A percentile compares a stretch with the other conserved stretches of the same genome.
phyloP scores from a whole-genome alignment of 495 filamentous ascomycete genomes.

The Niebla homalea region DNA sequence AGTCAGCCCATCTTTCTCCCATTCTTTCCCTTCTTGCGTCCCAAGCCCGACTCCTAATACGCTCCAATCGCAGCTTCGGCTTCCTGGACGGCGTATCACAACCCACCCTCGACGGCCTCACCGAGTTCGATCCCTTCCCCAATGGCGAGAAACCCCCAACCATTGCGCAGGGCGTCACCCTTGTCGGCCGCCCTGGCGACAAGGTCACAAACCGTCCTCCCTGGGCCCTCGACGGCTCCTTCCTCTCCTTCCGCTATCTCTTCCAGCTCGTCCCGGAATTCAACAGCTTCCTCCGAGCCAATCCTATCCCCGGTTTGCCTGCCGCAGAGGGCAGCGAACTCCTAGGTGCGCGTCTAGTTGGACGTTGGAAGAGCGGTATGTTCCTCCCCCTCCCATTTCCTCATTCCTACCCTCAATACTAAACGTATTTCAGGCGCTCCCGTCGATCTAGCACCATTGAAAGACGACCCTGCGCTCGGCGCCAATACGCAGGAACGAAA shows the following conservation, averaged over 20 bases:
- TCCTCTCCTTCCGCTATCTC: slow-evolving; percentile 27
- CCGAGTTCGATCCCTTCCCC: slow-evolving; percentile 10
- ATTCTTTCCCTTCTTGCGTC: not conserved
- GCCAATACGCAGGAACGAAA: slow-evolving; percentile 19
- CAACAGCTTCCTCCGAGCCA: slow-evolving; percentile 18
- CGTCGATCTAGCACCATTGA: slow-evolving; percentile 18
- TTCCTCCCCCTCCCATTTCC: not conserved
- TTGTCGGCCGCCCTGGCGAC: slow-evolving; percentile 21
- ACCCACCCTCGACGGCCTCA: slow-evolving; percentile 19
- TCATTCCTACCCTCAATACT: not conserved
- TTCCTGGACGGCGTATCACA: slow-evolving; percentile 24
- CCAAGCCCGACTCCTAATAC: slow-evolving; percentile 5
- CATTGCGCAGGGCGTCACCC: slow-evolving; percentile 17
- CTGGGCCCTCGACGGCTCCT: slow-evolving; percentile 29
- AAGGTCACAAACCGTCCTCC: slow-evolving; percentile 12
- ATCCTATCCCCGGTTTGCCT: slow-evolving; percentile 10
- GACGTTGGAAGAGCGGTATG: slow-evolving; percentile 31
- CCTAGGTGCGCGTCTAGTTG: slow-evolving; percentile 28
- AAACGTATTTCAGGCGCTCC: slow-evolving; percentile 21
- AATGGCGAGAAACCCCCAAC: slow-evolving; percentile 13
- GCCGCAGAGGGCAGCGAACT: slow-evolving; percentile 19
- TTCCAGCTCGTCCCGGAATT: slow-evolving; percentile 26
- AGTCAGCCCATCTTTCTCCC: slow-evolving; percentile 1
- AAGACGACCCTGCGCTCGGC: slow-evolving; percentile 21
- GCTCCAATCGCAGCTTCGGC: slow-evolving; percentile 19